Base-by-base conservation (phyloP, 1,284 basidiomycete species). In the Tylopilus orsonianus region DNA sequence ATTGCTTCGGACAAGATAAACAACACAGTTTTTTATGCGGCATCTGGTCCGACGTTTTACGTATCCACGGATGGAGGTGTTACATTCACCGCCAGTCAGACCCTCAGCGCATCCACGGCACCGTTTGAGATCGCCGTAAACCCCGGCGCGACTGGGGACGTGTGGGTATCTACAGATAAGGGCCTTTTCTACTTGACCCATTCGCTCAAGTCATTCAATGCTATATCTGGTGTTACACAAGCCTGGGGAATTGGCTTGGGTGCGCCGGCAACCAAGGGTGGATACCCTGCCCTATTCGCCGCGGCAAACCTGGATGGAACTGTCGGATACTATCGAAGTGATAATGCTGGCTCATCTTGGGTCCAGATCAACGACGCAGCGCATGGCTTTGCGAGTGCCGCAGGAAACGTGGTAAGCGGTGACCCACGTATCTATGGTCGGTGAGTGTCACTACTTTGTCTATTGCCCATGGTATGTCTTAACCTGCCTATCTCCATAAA, bases 261-360 rank as follows among this genome's bases (percentile, higher is more conserved):
- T 12, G 53, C 51, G 10, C 41, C 51, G 2, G 41, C 12, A 8
- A 13, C 20, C 4, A 4, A 4, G 5, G 37, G 35, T 9, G 23
- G 33, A 22, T 41, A 12, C 18, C 52, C 37, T 29, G 53, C 44
- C 13, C 20, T 54, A 32, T 54, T 54, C 33, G 43, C 18, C 4
- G 50, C 43, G 13, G 46, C 36, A 3, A 26, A 49, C 19, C 3
- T 49, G 3, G 5, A 42, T 1, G 40, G 36, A 8, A 40, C 14
- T 1, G 23, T 49, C 4, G 46, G 51, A n/a, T 49, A 54, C 24
- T 83, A 76, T 65, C 72, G 81, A 45, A 79, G 78, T 2, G 81
- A 85, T 57, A 75, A 85, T 57, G 62, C 64, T 22, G 82, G 81
- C 42, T 70, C 68, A 10, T 80, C 73, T 56, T 84, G 81, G 82